Evolutionary conservation across 2,329 filamentous ascomycete genomes (phyloP), one percentile per base, ranked within the genome.

Genomic region (Mollisia scopiformis): DNA sequence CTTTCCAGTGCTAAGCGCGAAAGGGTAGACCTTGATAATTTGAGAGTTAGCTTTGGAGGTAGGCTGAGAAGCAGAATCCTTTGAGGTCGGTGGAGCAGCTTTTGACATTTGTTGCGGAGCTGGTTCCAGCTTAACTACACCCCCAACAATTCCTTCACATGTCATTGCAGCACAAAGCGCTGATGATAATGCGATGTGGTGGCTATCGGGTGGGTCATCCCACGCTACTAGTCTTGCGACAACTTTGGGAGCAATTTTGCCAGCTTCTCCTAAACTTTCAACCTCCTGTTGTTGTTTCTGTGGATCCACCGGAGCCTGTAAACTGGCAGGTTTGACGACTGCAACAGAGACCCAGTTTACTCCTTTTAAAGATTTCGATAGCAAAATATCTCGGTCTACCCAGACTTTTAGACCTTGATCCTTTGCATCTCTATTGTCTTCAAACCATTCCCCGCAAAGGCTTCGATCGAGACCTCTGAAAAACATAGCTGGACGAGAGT

Each of bases 171-270:
- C 84, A 74, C 91, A 96, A 6, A 99, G 79, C 3, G 88, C 77
- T 0, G 88, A 84, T 1, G 95, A 98, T 25, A 99, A 79, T 1
- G 92, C 92, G 52, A 87, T 85, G 63, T 94, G 90, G 64, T 90
- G 88, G 56, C 87, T 88, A 71, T 94, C 92, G 1, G 95, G 93
- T 1, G 93, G 89, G 71, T 96, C 92, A 60, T 93, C 85, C 96
- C 95, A 99, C 1, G 86, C 78, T 39, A 84, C 80, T 3, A 98
- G 75, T 64, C 85, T 86, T 2, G 93, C 94, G 37, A 98, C 84
- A 1, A 98, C 78, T 67, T 88, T 94, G 16, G 82, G 79, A 1
- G 88, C 81, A 10, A 82, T 78, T 62, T 82, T 81, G 31, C 86
- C 78, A 67, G 84, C 79, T 70, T 89, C 77, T 68, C 77, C 82